A percentile compares a stretch with the other conserved stretches of the same genome.
Conservation (phyloP, 305 asterid species). For the Solanum hybrid region DNA sequence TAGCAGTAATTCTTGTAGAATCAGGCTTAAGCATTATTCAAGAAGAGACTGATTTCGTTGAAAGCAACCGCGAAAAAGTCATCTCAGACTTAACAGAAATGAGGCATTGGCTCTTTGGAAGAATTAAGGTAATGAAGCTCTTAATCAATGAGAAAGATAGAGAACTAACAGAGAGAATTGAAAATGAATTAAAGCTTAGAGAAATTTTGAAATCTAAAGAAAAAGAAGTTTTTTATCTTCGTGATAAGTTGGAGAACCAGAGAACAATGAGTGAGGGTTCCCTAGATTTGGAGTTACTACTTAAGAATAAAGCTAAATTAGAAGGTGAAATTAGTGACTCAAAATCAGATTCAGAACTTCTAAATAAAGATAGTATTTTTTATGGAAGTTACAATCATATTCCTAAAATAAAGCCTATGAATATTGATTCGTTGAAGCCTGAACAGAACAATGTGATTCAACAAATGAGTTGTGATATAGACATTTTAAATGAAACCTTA, state of each 20-base stretch:
- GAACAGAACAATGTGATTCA: constrained; percentile 32
- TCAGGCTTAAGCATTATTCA: constrained; percentile 48
- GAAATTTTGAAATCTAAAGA: constrained; percentile 45
- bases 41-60: constrained; percentile 45
- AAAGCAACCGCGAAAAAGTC: constrained; percentile 41
- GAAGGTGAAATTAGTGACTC: constrained; percentile 26
- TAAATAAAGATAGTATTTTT: constrained; percentile 16
- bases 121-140: constrained; percentile 45
- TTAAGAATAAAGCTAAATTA: constrained; percentile 2
- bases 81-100: constrained; percentile 52
- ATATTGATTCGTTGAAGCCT: constrained; percentile 16
- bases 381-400: constrained; percentile 9
- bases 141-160: constrained; percentile 49
- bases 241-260: constrained; percentile 29
- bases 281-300: constrained; percentile 4
- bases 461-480: constrained; percentile 54
- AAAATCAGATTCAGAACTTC: constrained; percentile 40
- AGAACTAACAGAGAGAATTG: constrained; percentile 44
- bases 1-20: constrained; percentile 65
- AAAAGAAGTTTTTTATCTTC: constrained; percentile 25
- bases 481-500: constrained; percentile 47
- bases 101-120: constrained; percentile 48
- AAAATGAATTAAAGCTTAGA: constrained; percentile 41
- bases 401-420: constrained; percentile 6
- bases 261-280: constrained; percentile 12